These are phyloP conservation scores for Sporothrix curviconia DNA, from an alignment of 2,329 filamentous ascomycete species.

Conservation along the genomic window DNA sequence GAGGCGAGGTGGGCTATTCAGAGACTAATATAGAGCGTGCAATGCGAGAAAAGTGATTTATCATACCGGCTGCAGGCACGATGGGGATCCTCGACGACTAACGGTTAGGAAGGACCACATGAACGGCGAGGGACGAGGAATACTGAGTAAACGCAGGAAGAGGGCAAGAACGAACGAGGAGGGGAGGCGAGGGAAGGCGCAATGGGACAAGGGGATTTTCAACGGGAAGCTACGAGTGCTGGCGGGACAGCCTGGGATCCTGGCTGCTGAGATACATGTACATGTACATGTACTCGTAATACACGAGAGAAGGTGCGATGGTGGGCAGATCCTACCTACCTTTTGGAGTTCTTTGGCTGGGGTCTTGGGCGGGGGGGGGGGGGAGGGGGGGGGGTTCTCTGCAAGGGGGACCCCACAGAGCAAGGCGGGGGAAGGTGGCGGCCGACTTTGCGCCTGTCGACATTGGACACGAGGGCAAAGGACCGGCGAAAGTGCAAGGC, in stretches of 20 bases:
- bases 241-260: too few relatives aligned
- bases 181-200: neutral
- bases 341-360: neutral
- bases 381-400: too few relatives aligned
- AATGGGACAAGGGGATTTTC: neutral
- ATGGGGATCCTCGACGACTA: neutral
- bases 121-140: neutral
- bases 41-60: neutral
- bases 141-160: neutral
- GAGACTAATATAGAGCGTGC: constrained; percentile 8
- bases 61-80: constrained; percentile 3
- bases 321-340: constrained; percentile 1
- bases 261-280: too few relatives aligned
- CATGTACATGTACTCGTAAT: too few relatives aligned
- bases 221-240: neutral
- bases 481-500: neutral
- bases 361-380: neutral
- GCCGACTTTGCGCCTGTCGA: neutral
- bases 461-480: neutral
- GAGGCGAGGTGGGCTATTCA: neutral
- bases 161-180: neutral
- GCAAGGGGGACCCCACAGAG: constrained; percentile 5
- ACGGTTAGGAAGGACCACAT: neutral
- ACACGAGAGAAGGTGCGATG: constrained; percentile 1
- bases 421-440: neutral